Percentiles rank a stretch among this genome's conserved stretches.
Conservation (phyloP, 768 basidiomycete species). For the Leccinum imitatum region DNA sequence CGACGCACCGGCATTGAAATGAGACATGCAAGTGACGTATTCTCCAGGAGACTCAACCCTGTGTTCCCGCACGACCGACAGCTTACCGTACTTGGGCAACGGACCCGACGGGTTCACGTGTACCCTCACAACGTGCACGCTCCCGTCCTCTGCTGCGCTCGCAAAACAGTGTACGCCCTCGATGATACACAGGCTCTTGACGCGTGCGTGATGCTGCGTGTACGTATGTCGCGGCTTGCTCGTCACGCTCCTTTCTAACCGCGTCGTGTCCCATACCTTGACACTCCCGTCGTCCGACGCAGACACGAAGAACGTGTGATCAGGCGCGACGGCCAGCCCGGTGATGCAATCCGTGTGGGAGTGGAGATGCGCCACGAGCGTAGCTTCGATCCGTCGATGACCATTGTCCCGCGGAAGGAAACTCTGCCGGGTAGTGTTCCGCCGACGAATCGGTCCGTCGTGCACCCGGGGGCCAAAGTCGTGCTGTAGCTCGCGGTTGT, state of each 20-base stretch:
- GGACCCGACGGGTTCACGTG: constrained; percentile 66
- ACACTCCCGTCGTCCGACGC: constrained; percentile 93
- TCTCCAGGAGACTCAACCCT: constrained; percentile 69
- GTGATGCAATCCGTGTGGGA: constrained; percentile 83
- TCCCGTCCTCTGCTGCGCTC: constrained; percentile 81
- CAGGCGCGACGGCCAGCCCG: constrained; percentile 83
- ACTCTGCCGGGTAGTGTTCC: constrained; percentile 68
- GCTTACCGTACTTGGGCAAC: constrained; percentile 79
- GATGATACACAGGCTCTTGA: constrained; percentile 73
- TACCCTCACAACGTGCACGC: constrained; percentile 80
- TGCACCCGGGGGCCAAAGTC: constrained; percentile 92
- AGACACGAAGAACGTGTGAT: constrained; percentile 93
- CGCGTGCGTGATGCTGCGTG: constrained; percentile 66
- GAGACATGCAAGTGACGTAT: constrained; percentile 80
- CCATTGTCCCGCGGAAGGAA: constrained; percentile 65
- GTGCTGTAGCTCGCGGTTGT: constrained; percentile 77
- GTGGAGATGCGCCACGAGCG: constrained; percentile 78
- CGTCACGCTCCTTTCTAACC: constrained; percentile 93
- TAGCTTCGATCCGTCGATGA: constrained; percentile 66
- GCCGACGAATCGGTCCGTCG: constrained; percentile 76
- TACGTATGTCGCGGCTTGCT: constrained; percentile 77
- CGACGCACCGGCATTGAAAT: constrained; percentile 69
- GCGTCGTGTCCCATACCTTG: constrained; percentile 89
- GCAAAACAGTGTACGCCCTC: constrained; percentile 90
- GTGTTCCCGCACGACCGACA: constrained; percentile 82